These are phyloP conservation scores for Penicillium occitanis DNA, from an alignment of 2,329 filamentous ascomycete genomes.

Conservation along the genomic window DNA sequence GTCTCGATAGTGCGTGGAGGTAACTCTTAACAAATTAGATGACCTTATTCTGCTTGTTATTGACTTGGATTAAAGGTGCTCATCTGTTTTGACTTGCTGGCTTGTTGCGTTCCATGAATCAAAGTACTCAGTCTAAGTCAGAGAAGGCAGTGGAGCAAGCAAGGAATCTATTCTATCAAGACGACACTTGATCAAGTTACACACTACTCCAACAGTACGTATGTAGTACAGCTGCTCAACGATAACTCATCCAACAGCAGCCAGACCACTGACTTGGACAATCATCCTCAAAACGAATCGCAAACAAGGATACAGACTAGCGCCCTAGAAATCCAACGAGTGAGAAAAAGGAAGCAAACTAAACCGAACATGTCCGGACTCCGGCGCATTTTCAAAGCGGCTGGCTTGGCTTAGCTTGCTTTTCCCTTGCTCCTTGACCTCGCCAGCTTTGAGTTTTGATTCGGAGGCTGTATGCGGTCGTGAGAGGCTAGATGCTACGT, in stretches of 20 bases:
- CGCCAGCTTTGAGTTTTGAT: neutral
- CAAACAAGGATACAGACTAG: neutral
- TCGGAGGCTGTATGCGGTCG: neutral
- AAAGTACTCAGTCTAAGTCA: neutral
- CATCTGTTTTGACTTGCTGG: neutral
- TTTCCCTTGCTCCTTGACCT: conserved; percentile 5
- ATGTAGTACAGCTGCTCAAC: too few species aligned
- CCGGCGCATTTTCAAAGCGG: neutral
- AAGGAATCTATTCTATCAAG: neutral
- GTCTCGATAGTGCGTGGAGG: neutral
- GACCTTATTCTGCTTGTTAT: neutral
- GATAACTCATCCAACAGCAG: neutral
- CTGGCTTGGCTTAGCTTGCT: conserved; percentile 1
- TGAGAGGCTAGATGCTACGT: neutral
- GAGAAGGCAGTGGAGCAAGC: neutral
- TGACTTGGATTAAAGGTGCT: neutral
- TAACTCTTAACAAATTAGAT: neutral
- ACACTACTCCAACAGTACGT: too few species aligned
- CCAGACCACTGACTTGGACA: neutral
- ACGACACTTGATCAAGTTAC: neutral
- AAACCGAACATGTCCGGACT: neutral
- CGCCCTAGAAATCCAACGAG: neutral
- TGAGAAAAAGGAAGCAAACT: neutral
- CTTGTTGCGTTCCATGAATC: neutral
- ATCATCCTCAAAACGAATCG: neutral